These are phyloP conservation scores for Acarospora socialis DNA, from an alignment of 2,329 filamentous ascomycete species.

Conservation along the genomic window DNA sequence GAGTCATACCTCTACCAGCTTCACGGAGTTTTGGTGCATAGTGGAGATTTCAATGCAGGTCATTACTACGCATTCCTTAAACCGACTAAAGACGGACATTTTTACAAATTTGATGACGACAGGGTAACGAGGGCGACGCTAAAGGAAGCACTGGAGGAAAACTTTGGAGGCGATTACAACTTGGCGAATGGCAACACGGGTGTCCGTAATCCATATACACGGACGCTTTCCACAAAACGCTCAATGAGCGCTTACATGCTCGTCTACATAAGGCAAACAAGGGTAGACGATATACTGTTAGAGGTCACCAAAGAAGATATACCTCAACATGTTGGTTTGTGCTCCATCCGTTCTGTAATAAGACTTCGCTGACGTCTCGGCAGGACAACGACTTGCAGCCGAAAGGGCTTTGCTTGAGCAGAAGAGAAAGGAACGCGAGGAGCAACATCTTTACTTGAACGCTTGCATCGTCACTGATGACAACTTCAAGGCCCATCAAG, in stretches of 20 bases:
- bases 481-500: constrained; percentile 66
- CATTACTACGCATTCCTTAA: constrained; percentile 98
- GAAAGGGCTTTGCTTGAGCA: constrained; percentile 65
- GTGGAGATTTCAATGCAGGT: constrained; percentile 88
- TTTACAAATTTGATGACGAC: constrained; percentile 96
- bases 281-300: constrained; percentile 68
- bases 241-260: constrained; percentile 95
- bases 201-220: constrained; percentile 49
- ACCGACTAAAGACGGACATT: constrained; percentile 80
- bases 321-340: constrained; percentile 63
- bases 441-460: constrained; percentile 83
- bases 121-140: constrained; percentile 88
- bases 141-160: constrained; percentile 87
- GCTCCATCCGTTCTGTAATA: neutral
- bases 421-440: constrained; percentile 74
- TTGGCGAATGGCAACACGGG: constrained; percentile 41
- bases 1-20: constrained; percentile 86
- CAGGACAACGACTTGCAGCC: constrained; percentile 60
- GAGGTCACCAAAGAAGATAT: constrained; percentile 64
- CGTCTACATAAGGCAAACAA: constrained; percentile 85
- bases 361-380: constrained; percentile 11
- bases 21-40: constrained; percentile 91
- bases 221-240: constrained; percentile 49
- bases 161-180: constrained; percentile 80
- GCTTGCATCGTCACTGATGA: constrained; percentile 69